A percentile compares a stretch with the other conserved stretches of the same genome.
These are phyloP conservation scores for Moelleriella libera DNA, from an alignment of 2,329 filamentous ascomycete genomes.

Conservation along the genomic window DNA sequence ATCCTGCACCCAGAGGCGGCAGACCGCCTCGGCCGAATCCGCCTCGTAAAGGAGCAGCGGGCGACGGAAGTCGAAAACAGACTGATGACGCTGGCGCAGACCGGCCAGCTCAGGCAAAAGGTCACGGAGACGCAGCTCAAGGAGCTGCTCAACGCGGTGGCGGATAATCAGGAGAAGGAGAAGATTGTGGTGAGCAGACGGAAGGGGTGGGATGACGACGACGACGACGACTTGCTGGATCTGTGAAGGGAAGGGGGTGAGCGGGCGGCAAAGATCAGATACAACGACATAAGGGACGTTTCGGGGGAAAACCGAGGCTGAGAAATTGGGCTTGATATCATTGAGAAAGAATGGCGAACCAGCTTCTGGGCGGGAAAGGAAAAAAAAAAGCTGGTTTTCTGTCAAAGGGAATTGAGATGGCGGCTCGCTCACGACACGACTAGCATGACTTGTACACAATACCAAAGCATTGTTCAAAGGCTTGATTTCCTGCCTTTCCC, in stretches of 20 bases:
- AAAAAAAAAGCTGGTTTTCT: too few species aligned
- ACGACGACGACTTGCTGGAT: conserved; percentile 65
- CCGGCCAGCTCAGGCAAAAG: conserved; percentile 73
- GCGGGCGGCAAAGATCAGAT: too few species aligned
- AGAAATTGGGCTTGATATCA: too few species aligned
- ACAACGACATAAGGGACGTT: too few species aligned
- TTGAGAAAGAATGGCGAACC: too few species aligned
- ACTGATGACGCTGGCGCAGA: conserved; percentile 79
- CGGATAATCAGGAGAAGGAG: conserved; percentile 63
- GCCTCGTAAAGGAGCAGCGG: conserved; percentile 85
- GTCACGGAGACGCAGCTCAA: conserved; percentile 91
- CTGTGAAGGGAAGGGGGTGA: conserved; percentile 20
- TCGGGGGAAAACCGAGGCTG: too few species aligned
- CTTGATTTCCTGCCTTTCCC: too few species aligned
- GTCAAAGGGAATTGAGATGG: too few species aligned
- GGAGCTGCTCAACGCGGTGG: conserved; percentile 72
- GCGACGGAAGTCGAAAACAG: conserved; percentile 85
- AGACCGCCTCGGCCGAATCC: conserved; percentile 85
- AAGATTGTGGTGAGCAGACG: conserved; percentile 78
- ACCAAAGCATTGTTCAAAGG: too few species aligned
- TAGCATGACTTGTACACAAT: too few species aligned
- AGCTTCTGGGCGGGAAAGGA: too few species aligned
- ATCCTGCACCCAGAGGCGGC: conserved; percentile 91
- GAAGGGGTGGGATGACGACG: conserved; percentile 75
- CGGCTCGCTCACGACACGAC: too few species aligned